phyloP scores from a whole-genome alignment of 225 moss, liverwort and hornwort genomes.

The Rhytidiadelphus loreus region DNA sequence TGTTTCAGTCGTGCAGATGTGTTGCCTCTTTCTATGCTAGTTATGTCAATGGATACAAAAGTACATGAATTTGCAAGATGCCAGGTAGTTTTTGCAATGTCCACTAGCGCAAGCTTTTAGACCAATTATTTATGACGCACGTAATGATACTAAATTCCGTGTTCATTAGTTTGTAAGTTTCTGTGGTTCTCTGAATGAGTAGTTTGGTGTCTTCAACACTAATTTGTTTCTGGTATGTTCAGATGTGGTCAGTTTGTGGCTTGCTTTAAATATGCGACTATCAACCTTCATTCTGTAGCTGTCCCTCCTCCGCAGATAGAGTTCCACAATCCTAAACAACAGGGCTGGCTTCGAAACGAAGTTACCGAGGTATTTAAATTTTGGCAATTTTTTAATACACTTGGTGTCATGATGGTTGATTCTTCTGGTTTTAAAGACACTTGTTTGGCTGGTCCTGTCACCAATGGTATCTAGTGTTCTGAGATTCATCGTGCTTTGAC shows the following conservation, averaged over 20 bases:
- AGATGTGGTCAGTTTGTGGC: slow-evolving; percentile 86
- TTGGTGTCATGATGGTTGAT: background rate
- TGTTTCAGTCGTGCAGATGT: background rate
- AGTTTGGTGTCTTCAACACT: background rate
- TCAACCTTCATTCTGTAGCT: slow-evolving; percentile 75
- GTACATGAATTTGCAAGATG: background rate
- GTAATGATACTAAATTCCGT: background rate
- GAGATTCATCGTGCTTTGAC: background rate
- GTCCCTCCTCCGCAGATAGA: slow-evolving; percentile 80
- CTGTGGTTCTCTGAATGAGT: background rate
- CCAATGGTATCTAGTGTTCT: background rate
- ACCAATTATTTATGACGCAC: background rate
- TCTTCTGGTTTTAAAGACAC: background rate
- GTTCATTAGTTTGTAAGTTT: background rate
- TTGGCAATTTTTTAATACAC: background rate
- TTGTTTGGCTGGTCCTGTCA: background rate
- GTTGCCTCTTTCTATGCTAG: background rate
- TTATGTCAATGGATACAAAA: background rate
- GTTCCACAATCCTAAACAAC: slow-evolving; percentile 54
- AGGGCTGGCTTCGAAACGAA: slow-evolving; percentile 68
- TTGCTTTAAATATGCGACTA: slow-evolving; percentile 82
- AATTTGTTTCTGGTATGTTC: background rate
- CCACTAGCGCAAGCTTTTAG: background rate
- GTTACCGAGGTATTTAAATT: slow-evolving; percentile 56
- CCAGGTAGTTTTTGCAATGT: background rate